Conservation (phyloP, 108 stramenopile genomes). For the Epipyxis sp. region DNA sequence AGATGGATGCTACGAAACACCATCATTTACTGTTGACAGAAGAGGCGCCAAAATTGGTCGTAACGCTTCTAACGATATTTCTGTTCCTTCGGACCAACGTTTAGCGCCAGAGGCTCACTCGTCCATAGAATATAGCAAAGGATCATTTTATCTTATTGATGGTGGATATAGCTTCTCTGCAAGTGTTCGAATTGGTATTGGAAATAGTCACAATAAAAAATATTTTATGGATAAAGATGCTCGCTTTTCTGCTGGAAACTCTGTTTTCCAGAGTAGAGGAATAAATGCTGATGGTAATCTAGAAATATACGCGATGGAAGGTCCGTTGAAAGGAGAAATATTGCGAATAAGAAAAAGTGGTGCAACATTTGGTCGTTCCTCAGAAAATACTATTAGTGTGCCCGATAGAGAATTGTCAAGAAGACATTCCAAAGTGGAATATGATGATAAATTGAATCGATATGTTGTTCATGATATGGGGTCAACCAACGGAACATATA, state of each 20-base stretch:
- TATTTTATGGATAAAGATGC: constrained; percentile 40
- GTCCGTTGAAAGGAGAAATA: constrained; percentile 47
- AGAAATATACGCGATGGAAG: constrained; percentile 39
- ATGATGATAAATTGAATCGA: constrained; percentile 17
- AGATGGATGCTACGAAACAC: constrained; percentile 37
- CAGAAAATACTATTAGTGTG: constrained; percentile 47
- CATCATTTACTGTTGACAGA: constrained; percentile 21
- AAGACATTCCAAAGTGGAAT: constrained; percentile 44
- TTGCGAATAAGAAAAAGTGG: constrained; percentile 37
- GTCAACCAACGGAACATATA: constrained; percentile 57
- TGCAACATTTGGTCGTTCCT: constrained; percentile 47
- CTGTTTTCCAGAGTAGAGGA: constrained; percentile 36
- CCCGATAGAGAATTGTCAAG: constrained; percentile 50
- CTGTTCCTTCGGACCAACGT: constrained; percentile 44
- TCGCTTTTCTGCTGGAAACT: constrained; percentile 51
- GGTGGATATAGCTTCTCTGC: constrained; percentile 42
- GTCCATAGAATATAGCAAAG: constrained; percentile 29
- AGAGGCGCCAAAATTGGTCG: constrained; percentile 47
- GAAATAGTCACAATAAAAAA: constrained; percentile 32
- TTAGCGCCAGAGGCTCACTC: constrained; percentile 41
- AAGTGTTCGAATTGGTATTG: constrained; percentile 43
- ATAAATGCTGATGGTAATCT: constrained; percentile 15
- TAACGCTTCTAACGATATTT: constrained; percentile 35
- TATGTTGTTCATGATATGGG: constrained; percentile 56
- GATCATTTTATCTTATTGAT: constrained; percentile 43